Evolutionary conservation across 2,329 filamentous ascomycete species (phyloP).

Genomic region (Aspergillus ochraceoroseus): DNA sequence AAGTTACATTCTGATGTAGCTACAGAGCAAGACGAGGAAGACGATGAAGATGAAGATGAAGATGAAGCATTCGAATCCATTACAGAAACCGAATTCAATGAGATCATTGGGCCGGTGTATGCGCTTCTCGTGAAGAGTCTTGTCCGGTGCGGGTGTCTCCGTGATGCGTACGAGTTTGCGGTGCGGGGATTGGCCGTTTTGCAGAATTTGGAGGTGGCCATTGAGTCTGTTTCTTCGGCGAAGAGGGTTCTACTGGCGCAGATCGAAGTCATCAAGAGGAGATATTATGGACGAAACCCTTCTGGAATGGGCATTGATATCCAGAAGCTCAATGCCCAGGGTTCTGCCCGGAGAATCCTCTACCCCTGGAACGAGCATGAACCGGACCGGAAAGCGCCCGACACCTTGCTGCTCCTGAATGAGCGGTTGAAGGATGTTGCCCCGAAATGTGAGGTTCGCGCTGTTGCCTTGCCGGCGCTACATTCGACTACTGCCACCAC

Average conservation of each 20-base stretch:
- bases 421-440: conserved; percentile 62
- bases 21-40: conserved; percentile 12
- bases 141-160: conserved; percentile 38
- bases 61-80: conserved; percentile 31
- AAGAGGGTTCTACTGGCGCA: conserved; percentile 25
- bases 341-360: conserved; percentile 49
- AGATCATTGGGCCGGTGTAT: conserved; percentile 36
- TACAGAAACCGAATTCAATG: conserved; percentile 35
- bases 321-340: conserved; percentile 35
- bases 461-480: conserved; percentile 69
- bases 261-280: conserved; percentile 27
- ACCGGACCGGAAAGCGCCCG: conserved; percentile 52
- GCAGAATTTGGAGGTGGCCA: conserved; percentile 17
- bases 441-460: conserved; percentile 74
- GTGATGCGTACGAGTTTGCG: conserved; percentile 41
- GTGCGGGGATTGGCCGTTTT: conserved; percentile 24
- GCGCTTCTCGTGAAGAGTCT: conserved; percentile 36
- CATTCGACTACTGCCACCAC: conserved; percentile 34
- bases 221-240: conserved; percentile 1
- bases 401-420: conserved; percentile 65
- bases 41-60: conserved; percentile 40
- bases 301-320: conserved; percentile 23
- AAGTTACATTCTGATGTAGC: conserved; percentile 26
- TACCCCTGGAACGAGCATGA: conserved; percentile 62
- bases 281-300: conserved; percentile 20